These are phyloP conservation scores for Thinopyrum obtusiflorum DNA, from an alignment of 202 grass and related monocot genomes.

Conservation along the genomic window DNA sequence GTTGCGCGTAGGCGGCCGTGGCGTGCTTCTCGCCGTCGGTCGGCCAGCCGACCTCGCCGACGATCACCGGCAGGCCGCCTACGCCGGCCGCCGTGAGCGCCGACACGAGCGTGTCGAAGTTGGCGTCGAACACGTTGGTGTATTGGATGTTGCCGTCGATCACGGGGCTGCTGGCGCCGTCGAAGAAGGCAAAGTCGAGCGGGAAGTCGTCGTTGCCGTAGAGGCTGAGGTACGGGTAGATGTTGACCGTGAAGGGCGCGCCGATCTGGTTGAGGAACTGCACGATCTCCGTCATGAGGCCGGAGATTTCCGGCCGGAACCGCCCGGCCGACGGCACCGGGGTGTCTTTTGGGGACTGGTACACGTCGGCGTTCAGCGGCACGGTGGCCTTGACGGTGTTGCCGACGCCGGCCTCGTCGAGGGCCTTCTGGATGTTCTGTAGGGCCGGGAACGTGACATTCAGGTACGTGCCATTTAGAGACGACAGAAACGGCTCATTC, in stretches of 20 bases:
- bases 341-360: constrained; percentile 23
- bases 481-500: constrained; percentile 78
- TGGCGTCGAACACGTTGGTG: constrained; percentile 94
- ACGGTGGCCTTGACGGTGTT: constrained; percentile 64
- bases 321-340: constrained; percentile 55
- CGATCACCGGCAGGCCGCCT: constrained; percentile 49
- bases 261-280: constrained; percentile 65
- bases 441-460: constrained; percentile 76
- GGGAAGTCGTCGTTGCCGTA: constrained; percentile 57
- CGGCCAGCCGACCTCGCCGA: constrained; percentile 88
- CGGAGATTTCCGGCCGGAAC: constrained; percentile 52
- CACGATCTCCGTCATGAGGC: constrained; percentile 79
- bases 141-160: constrained; percentile 52
- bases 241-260: constrained; percentile 85
- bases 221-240: constrained; percentile 92
- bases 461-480: constrained; percentile 71
- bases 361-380: constrained; percentile 88
- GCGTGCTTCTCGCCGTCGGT: constrained; percentile 71
- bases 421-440: constrained; percentile 78
- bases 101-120: constrained; percentile 77
- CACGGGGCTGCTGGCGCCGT: constrained; percentile 50
- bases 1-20: constrained; percentile 40
- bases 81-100: constrained; percentile 40
- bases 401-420: constrained; percentile 64
- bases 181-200: constrained; percentile 84